These are phyloP conservation scores for Syzygium grande DNA, from an alignment of 345 rosid genomes.

Conservation along the genomic window DNA sequence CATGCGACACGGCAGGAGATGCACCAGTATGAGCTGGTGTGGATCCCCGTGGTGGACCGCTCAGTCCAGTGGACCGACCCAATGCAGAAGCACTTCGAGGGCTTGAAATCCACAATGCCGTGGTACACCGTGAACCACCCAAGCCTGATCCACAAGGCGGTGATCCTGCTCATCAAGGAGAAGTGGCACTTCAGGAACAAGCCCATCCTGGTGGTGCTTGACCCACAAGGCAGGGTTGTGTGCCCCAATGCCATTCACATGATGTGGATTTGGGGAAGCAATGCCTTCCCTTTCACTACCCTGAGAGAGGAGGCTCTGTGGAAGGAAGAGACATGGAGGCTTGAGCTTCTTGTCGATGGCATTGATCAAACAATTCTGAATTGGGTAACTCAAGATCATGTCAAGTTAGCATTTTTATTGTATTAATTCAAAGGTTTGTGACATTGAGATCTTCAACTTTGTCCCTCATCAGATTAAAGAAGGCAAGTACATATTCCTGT, in stretches of 20 bases:
- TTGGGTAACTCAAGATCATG: slow-evolving; percentile 41
- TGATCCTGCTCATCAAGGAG: slow-evolving; percentile 52
- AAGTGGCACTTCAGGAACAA: slow-evolving; percentile 80
- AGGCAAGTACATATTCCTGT: slow-evolving; percentile 73
- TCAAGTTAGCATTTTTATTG: background rate
- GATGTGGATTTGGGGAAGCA: slow-evolving; percentile 99
- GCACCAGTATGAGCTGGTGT: slow-evolving; percentile 69
- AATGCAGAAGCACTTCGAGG: slow-evolving; percentile 34
- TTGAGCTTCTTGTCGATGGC: slow-evolving; percentile 71
- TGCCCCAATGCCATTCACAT: slow-evolving; percentile 87
- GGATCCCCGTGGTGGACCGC: slow-evolving; percentile 70
- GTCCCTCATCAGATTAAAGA: slow-evolving; percentile 43
- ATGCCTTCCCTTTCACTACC: slow-evolving; percentile 83
- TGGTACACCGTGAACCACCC: slow-evolving; percentile 77
- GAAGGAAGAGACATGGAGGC: slow-evolving; percentile 69
- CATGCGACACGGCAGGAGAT: slow-evolving; percentile 33
- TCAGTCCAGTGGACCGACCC: slow-evolving; percentile 21
- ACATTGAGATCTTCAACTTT: background rate
- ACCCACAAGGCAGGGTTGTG: slow-evolving; percentile 76
- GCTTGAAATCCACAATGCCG: slow-evolving; percentile 52
- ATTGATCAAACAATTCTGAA: slow-evolving; percentile 58
- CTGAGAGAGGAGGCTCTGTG: slow-evolving; percentile 72
- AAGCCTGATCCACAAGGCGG: slow-evolving; percentile 47
- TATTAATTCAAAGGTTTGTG: background rate
- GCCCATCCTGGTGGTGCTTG: slow-evolving; percentile 84